Evolutionary conservation across 1,139 yeast genomes (phyloP).

Genomic region (Yamadazyma jaroonii): DNA sequence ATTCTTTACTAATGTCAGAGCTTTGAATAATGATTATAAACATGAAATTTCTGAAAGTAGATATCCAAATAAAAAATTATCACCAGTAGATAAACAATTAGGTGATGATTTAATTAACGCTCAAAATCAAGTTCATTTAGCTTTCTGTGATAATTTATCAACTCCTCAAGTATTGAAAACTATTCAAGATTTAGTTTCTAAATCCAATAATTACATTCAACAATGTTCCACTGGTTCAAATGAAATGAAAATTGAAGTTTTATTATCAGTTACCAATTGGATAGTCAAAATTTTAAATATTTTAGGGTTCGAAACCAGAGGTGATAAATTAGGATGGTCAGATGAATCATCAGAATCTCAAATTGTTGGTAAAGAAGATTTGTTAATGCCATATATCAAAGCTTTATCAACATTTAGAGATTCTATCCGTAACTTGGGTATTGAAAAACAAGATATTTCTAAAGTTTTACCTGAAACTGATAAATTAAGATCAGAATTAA

Average conservation of each 20-base stretch:
- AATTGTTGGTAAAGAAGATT: slow-evolving; percentile 49
- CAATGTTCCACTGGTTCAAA: slow-evolving; percentile 42
- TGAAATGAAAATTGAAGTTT: slow-evolving; percentile 59
- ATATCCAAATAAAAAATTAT: slow-evolving; percentile 55
- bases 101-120: slow-evolving; percentile 49
- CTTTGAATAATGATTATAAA: slow-evolving; percentile 62
- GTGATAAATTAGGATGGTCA: slow-evolving; percentile 79
- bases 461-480: slow-evolving; percentile 54
- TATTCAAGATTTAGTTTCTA: slow-evolving; percentile 66
- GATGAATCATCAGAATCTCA: slow-evolving; percentile 35
- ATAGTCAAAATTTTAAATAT: slow-evolving; percentile 66
- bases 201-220: slow-evolving; percentile 69
- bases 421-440: slow-evolving; percentile 69
- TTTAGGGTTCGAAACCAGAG: slow-evolving; percentile 72
- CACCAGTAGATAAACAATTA: slow-evolving; percentile 52
- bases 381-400: slow-evolving; percentile 76
- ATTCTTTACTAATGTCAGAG: slow-evolving; percentile 82
- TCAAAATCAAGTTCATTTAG: slow-evolving; percentile 64
- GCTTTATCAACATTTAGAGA: slow-evolving; percentile 80
- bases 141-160: slow-evolving; percentile 85
- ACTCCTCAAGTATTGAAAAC: slow-evolving; percentile 72
- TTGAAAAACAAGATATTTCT: slow-evolving; percentile 52
- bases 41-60: slow-evolving; percentile 45
- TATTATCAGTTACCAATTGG: slow-evolving; percentile 63
- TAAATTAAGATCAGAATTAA: slow-evolving; percentile 50